Percentiles rank a stretch among this genome's conserved stretches.
phyloP scores from a whole-genome alignment of 1,139 yeast genomes.

The Pneumocystis oryctolagi region DNA sequence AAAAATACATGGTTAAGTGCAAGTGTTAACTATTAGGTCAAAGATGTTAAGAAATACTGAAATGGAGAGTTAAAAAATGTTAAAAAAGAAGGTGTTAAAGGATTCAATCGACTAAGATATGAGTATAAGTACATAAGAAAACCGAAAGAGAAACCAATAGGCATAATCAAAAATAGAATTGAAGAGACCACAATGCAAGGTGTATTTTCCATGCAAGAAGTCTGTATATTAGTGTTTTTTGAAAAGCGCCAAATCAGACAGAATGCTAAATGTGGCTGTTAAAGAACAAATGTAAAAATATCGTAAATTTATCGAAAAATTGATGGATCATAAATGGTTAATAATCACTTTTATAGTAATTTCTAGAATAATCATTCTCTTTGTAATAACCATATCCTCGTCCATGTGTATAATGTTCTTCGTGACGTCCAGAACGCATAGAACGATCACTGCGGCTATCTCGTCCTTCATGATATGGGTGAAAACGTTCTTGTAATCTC shows the following conservation, averaged over 20 bases:
- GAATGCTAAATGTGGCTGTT: background rate
- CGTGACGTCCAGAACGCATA: background rate
- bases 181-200: background rate
- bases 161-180: background rate
- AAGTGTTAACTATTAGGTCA: background rate
- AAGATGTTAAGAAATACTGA: no score
- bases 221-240: background rate
- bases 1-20: background rate
- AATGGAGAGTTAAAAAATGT: background rate
- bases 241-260: background rate
- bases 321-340: no score
- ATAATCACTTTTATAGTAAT: background rate
- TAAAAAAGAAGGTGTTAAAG: background rate
- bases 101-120: background rate
- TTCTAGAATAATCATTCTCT: background rate
- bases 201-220: background rate
- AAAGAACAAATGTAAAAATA: background rate
- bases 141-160: background rate
- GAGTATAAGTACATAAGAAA: background rate
- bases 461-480: background rate
- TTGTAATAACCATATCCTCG: background rate
- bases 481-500: background rate
- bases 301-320: background rate
- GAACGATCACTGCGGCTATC: background rate
- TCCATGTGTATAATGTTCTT: background rate